phyloP scores from a whole-genome alignment of 2,329 filamentous ascomycete genomes.

The Neodidymelliopsis sp. region DNA sequence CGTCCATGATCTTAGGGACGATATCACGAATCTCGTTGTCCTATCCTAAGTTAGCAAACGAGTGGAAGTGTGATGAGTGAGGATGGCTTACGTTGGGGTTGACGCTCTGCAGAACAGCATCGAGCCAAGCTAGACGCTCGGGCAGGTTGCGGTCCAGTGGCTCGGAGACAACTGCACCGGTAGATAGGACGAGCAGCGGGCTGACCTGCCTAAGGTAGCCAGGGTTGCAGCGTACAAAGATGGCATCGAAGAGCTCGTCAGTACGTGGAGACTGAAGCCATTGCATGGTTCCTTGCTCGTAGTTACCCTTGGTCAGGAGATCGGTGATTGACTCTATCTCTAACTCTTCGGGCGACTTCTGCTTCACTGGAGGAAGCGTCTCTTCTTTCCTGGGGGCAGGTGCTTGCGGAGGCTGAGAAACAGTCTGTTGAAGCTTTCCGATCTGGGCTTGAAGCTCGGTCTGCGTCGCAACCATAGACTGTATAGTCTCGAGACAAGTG shows the following conservation, averaged over 20 bases:
- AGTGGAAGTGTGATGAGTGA: background rate
- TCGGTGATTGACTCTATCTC: slow-evolving; percentile 70
- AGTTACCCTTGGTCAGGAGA: slow-evolving; percentile 65
- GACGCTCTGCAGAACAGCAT: slow-evolving; percentile 62
- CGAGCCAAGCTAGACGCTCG: slow-evolving; percentile 66
- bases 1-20: slow-evolving; percentile 66
- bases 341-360: slow-evolving; percentile 59
- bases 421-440: slow-evolving; percentile 51
- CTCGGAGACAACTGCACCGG: slow-evolving; percentile 68
- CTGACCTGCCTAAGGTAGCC: slow-evolving; percentile 63
- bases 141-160: slow-evolving; percentile 61
- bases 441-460: slow-evolving; percentile 69
- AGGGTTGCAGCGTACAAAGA: slow-evolving; percentile 66
- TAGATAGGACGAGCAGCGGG: slow-evolving; percentile 66
- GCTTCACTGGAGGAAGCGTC: slow-evolving; percentile 50
- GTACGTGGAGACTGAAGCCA: slow-evolving; percentile 70
- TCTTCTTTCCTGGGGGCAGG: slow-evolving; percentile 34
- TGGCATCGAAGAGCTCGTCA: slow-evolving; percentile 66
- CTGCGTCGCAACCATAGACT: slow-evolving; percentile 73
- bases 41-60: slow-evolving; percentile 41
- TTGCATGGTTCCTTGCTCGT: slow-evolving; percentile 57
- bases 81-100: slow-evolving; percentile 59
- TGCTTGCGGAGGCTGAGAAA: slow-evolving; percentile 41
- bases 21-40: slow-evolving; percentile 64
- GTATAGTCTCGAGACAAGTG: slow-evolving; percentile 72